These are phyloP conservation scores for Elongisporangium anandrum DNA, from an alignment of 352 stramenopile species.

Conservation along the genomic window DNA sequence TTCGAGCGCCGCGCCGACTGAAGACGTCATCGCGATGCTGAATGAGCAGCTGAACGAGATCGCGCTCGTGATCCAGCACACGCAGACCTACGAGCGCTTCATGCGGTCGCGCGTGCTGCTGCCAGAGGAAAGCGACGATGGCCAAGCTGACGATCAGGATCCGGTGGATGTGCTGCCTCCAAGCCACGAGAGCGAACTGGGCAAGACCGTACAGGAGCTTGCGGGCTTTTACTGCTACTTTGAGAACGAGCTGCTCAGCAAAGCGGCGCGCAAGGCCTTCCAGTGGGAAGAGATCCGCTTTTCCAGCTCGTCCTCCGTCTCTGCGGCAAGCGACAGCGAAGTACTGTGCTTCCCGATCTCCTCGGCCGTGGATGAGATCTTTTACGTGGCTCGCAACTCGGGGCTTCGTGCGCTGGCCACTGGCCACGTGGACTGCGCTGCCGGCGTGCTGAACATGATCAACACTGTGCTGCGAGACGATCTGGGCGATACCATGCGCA, in stretches of 20 bases:
- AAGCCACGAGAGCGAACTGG: conserved; percentile 70
- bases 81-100: conserved; percentile 87
- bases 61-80: conserved; percentile 83
- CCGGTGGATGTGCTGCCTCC: conserved; percentile 31
- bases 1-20: conserved; percentile 11
- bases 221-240: conserved; percentile 86
- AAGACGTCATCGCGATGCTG: conserved; percentile 64
- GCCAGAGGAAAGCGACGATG: conserved; percentile 5
- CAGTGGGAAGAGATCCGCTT: conserved; percentile 81
- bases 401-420: conserved; percentile 75
- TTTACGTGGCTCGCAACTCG: conserved; percentile 83
- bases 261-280: conserved; percentile 78
- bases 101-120: conserved; percentile 61
- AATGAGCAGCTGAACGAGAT: conserved; percentile 87
- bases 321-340: conserved; percentile 14
- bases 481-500: conserved; percentile 75
- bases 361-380: conserved; percentile 84
- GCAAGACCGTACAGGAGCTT: conserved; percentile 79
- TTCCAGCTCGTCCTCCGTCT: conserved; percentile 21
- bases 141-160: conserved; percentile 3
- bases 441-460: conserved; percentile 84
- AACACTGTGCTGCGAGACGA: conserved; percentile 78
- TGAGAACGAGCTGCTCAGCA: conserved; percentile 73
- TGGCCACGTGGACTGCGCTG: conserved; percentile 76
- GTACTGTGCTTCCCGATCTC: conserved; percentile 70